Evolutionary conservation across 768 basidiomycete species (phyloP).

Genomic region (Termitomyces sp.): DNA sequence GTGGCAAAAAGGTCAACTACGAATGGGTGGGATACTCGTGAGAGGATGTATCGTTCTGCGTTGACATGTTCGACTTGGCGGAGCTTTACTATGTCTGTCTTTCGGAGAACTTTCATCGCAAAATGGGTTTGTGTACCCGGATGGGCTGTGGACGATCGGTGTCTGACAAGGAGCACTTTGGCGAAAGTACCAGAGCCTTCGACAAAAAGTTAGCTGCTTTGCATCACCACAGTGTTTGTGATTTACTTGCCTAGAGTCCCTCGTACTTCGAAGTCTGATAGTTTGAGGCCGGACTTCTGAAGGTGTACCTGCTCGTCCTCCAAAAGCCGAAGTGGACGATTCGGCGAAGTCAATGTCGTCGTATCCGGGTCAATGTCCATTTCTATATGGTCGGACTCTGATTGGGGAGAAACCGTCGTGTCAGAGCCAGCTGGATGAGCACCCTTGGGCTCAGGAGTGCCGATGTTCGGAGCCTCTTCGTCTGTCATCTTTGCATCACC

Average conservation of each 20-base stretch:
- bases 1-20: slow-evolving; percentile 95
- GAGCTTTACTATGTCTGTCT: slow-evolving; percentile 81
- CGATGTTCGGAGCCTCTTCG: slow-evolving; percentile 32
- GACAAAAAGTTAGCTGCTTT: slow-evolving; percentile 4
- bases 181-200: slow-evolving; percentile 96
- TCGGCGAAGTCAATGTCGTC: slow-evolving; percentile 13
- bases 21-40: slow-evolving; percentile 89
- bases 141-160: slow-evolving; percentile 46
- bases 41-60: slow-evolving; percentile 91
- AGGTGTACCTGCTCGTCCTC: slow-evolving; percentile 72
- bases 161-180: slow-evolving; percentile 85
- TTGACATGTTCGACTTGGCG: slow-evolving; percentile 98
- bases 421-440: not conserved
- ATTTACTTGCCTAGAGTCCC: slow-evolving; percentile 63
- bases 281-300: slow-evolving; percentile 52
- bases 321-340: slow-evolving; percentile 53
- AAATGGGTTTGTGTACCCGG: slow-evolving; percentile 60
- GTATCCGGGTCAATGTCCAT: slow-evolving; percentile 24
- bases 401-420: slow-evolving; percentile 10
- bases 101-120: slow-evolving; percentile 87
- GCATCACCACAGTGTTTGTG: not conserved
- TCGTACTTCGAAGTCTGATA: slow-evolving; percentile 80
- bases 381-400: slow-evolving; percentile 15
- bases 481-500: slow-evolving; percentile 35
- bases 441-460: slow-evolving; percentile 2